Evolutionary conservation across 192 early-diverging fungal species (phyloP).

Genomic region (Martensiomyces pterosporus): DNA sequence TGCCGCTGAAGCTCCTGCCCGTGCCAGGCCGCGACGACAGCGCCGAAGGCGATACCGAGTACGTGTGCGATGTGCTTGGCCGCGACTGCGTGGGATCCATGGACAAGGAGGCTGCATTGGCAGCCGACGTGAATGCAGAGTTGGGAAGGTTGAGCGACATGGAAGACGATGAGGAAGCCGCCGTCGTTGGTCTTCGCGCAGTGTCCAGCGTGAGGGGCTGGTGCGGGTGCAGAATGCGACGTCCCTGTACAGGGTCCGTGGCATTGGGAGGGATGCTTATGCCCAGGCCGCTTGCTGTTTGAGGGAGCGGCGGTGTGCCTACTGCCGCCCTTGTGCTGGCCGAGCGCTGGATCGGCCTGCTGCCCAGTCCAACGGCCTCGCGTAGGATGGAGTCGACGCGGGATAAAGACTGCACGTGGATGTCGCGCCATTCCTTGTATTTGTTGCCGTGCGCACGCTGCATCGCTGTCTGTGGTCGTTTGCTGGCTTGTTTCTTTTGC

Average conservation of each 20-base stretch:
- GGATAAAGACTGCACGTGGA: constrained; percentile 45
- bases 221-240: background rate
- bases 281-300: constrained; percentile 24
- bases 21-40: background rate
- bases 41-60: background rate
- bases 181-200: background rate
- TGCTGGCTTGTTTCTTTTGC: background rate
- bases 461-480: constrained; percentile 20
- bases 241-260: constrained; percentile 1
- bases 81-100: constrained; percentile 6
- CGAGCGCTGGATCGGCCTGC: background rate
- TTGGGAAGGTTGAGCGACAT: background rate
- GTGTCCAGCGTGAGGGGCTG: background rate
- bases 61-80: constrained; percentile 26
- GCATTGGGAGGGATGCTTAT: constrained; percentile 12
- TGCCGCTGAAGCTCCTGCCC: background rate
- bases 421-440: constrained; percentile 41
- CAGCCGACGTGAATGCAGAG: background rate
- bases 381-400: constrained; percentile 48
- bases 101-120: too few relatives aligned
- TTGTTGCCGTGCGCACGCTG: constrained; percentile 11
- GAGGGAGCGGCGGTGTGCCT: background rate
- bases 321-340: constrained; percentile 13
- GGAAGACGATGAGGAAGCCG: too few relatives aligned
- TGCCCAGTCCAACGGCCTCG: constrained; percentile 36